Evolutionary conservation across 2,329 filamentous ascomycete genomes (phyloP).

Genomic region (Emmonsiellopsis sp.): DNA sequence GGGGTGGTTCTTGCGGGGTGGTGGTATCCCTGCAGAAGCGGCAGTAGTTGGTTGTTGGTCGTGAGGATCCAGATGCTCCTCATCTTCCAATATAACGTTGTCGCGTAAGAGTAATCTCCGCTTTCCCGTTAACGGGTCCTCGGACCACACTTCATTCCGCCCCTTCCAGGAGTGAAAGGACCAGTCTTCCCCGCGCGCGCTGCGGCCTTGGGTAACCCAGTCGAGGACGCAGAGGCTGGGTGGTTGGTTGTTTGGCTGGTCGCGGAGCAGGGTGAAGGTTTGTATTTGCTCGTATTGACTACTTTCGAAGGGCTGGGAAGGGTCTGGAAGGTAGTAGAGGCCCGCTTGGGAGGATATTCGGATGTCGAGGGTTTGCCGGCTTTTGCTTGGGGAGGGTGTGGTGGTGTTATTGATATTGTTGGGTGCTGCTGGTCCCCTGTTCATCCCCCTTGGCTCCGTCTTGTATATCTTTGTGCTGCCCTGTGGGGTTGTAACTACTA

Average conservation of each 20-base stretch:
- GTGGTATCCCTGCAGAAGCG: neutral
- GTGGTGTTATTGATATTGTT: neutral
- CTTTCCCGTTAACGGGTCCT: conserved; percentile 31
- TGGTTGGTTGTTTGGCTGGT: conserved; percentile 16
- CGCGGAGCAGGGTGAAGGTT: conserved; percentile 51
- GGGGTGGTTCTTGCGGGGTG: neutral
- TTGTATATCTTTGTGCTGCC: conserved; percentile 97
- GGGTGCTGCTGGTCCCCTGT: conserved; percentile 15
- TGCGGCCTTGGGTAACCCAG: conserved; percentile 86
- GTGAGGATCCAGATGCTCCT: conserved; percentile 17
- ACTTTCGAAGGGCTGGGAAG: conserved; percentile 79
- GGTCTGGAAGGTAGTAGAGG: conserved; percentile 69
- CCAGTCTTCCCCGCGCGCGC: conserved; percentile 83
- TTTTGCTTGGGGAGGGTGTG: conserved; percentile 33
- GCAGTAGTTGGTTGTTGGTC: conserved; percentile 7
- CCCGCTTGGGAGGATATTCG: conserved; percentile 41
- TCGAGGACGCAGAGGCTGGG: conserved; percentile 71
- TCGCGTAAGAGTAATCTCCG: conserved; percentile 71
- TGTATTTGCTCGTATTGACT: conserved; percentile 82
- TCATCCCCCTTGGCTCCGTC: conserved; percentile 40
- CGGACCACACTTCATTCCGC: conserved; percentile 65
- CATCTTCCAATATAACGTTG: conserved; percentile 63
- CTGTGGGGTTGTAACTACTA: conserved; percentile 53
- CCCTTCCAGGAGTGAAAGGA: conserved; percentile 69
- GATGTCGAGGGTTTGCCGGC: conserved; percentile 42